Percentiles rank a stretch among this genome's conserved stretches.
Evolutionary conservation across 2,329 filamentous ascomycete genomes (phyloP).

Genomic region (Trematosphaeria pertusa): DNA sequence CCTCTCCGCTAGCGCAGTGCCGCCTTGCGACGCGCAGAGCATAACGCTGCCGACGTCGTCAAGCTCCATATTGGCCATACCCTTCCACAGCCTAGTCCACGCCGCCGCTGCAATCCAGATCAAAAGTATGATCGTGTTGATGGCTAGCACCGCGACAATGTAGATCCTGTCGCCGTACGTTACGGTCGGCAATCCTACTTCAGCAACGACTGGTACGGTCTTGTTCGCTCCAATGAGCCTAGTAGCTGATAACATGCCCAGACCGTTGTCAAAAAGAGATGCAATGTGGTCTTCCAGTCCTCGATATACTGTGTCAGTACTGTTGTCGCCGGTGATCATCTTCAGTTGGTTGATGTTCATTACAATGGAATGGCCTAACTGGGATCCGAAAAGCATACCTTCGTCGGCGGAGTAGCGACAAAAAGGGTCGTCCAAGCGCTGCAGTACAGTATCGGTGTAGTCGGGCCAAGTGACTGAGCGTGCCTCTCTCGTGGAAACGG

Average conservation of each 20-base stretch:
- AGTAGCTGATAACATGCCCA: conserved; percentile 7
- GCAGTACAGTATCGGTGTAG: conserved; percentile 1
- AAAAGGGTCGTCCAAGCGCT: background rate
- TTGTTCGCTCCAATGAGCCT: conserved; percentile 1
- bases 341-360: conserved; percentile 9
- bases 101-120: conserved; percentile 4
- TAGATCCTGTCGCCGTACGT: conserved; percentile 8
- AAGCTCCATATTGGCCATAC: conserved; percentile 2
- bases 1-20: conserved; percentile 4
- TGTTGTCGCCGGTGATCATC: background rate
- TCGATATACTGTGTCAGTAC: background rate
- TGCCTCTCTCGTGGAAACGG: background rate
- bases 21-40: conserved; percentile 2
- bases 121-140: conserved; percentile 5
- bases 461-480: background rate
- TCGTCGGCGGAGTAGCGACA: conserved; percentile 6
- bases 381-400: conserved; percentile 5
- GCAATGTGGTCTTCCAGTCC: conserved; percentile 7
- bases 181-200: conserved; percentile 1
- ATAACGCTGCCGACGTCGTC: conserved; percentile 6
- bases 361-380: conserved; percentile 8
- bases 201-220: conserved; percentile 4
- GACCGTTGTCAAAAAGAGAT: conserved; percentile 10
- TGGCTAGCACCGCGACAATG: conserved; percentile 1
- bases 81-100: conserved; percentile 2